A percentile compares a stretch with the other conserved stretches of the same genome.
Conservation (phyloP, 495 filamentous ascomycete genomes). For the Talaromyces ruber region DNA sequence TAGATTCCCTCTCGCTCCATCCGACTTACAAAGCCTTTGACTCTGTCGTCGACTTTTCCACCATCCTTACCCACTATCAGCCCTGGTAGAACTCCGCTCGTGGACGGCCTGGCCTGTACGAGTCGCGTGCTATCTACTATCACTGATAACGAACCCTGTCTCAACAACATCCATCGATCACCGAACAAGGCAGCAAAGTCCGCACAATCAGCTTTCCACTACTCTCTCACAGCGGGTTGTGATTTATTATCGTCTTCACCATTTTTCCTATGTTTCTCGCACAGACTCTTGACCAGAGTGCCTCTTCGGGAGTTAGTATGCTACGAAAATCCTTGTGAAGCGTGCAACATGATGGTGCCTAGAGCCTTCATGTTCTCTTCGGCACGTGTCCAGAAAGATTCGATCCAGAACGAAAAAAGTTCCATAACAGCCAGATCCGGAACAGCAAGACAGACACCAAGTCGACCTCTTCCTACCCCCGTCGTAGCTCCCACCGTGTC, state of each 20-base stretch:
- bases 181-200: background rate
- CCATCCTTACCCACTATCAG: background rate
- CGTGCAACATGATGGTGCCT: slow-evolving; percentile 38
- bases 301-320: slow-evolving; percentile 30
- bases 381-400: slow-evolving; percentile 15
- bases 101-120: background rate
- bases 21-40: background rate
- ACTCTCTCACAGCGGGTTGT: background rate
- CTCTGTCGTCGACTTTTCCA: background rate
- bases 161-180: background rate
- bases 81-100: background rate
- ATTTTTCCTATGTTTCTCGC: slow-evolving; percentile 34
- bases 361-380: slow-evolving; percentile 35
- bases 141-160: background rate
- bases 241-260: background rate
- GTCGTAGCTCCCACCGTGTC: background rate
- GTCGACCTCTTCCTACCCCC: slow-evolving; percentile 8
- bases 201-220: background rate
- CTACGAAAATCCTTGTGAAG: slow-evolving; percentile 6
- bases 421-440: background rate
- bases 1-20: background rate
- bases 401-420: slow-evolving; percentile 2
- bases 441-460: background rate
- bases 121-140: slow-evolving; percentile 3
- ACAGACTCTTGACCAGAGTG: slow-evolving; percentile 39